These are phyloP conservation scores for Sordariomycetes sp. DNA, from an alignment of 2,329 filamentous ascomycete species.

Conservation along the genomic window DNA sequence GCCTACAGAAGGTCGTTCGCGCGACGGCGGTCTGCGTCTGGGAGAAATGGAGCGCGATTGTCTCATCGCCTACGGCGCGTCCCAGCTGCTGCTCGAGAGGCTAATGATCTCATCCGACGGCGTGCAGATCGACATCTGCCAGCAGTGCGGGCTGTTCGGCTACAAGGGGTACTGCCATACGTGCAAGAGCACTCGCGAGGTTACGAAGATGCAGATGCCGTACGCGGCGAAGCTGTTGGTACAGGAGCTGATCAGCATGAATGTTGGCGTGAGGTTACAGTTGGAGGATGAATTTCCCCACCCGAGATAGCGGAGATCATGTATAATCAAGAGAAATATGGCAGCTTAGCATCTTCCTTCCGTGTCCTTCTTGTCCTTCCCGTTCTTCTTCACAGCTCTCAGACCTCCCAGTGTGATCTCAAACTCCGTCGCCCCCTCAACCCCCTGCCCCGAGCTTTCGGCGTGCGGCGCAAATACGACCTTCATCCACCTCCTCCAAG, in stretches of 20 bases:
- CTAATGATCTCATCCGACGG: slow-evolving; percentile 92
- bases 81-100: slow-evolving; percentile 82
- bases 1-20: slow-evolving; percentile 88
- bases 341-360: neutral
- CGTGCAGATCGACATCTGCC: slow-evolving; percentile 87
- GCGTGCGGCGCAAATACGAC: slow-evolving; percentile 83
- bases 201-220: slow-evolving; percentile 91
- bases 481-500: slow-evolving; percentile 72
- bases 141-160: slow-evolving; percentile 88
- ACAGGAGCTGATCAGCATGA: slow-evolving; percentile 97
- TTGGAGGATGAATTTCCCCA: slow-evolving; percentile 89
- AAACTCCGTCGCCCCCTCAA: slow-evolving; percentile 55
- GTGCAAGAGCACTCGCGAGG: slow-evolving; percentile 74
- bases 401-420: slow-evolving; percentile 64
- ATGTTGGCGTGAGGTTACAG: slow-evolving; percentile 87
- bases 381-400: slow-evolving; percentile 16
- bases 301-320: slow-evolving; percentile 19
- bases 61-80: slow-evolving; percentile 91
- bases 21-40: slow-evolving; percentile 83
- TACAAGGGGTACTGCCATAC: slow-evolving; percentile 93
- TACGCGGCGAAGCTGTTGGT: slow-evolving; percentile 95
- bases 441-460: slow-evolving; percentile 36
- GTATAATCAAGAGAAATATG: neutral
- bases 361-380: slow-evolving; percentile 5
- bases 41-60: slow-evolving; percentile 99